These are phyloP conservation scores for Rosa rugosa DNA, from an alignment of 306 rosid genomes.

Conservation along the genomic window DNA sequence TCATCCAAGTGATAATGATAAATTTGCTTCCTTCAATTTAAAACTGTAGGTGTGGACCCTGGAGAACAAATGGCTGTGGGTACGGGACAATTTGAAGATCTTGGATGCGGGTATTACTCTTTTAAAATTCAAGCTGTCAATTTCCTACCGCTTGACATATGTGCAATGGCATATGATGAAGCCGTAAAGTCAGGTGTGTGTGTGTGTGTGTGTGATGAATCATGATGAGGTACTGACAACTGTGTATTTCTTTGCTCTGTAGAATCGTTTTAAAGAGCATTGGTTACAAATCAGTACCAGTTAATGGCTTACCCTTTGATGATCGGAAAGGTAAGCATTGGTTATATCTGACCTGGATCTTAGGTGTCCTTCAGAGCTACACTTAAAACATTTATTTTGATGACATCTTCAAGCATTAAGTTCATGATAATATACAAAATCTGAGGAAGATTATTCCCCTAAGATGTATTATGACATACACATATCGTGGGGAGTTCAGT, in stretches of 20 bases:
- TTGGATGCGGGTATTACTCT: slow-evolving; percentile 65
- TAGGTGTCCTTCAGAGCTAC: neutral
- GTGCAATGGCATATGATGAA: neutral
- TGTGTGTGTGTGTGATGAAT: neutral
- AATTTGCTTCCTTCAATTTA: slow-evolving; percentile 27
- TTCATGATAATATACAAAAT: neutral
- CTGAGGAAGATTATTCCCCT: neutral
- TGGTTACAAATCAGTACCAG: slow-evolving; percentile 87
- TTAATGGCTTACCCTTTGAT: slow-evolving; percentile 83
- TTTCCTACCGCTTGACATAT: neutral
- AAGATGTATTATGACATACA: neutral
- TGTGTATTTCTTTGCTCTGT: slow-evolving; percentile 27
- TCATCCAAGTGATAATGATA: slow-evolving; percentile 16
- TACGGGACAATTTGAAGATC: slow-evolving; percentile 69
- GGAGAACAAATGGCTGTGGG: slow-evolving; percentile 81
- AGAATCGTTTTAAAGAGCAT: slow-evolving; percentile 93
- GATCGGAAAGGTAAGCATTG: slow-evolving; percentile 56
- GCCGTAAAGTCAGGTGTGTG: neutral
- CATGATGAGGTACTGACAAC: slow-evolving; percentile 1
- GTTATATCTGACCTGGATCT: neutral
- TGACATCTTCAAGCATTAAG: neutral
- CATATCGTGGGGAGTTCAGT: neutral
- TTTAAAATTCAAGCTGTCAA: neutral
- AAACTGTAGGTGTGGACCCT: slow-evolving; percentile 57
- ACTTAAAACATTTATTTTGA: neutral